Base-by-base conservation (phyloP, 148 eudicot species). In the Nepenthes mirabilis region DNA sequence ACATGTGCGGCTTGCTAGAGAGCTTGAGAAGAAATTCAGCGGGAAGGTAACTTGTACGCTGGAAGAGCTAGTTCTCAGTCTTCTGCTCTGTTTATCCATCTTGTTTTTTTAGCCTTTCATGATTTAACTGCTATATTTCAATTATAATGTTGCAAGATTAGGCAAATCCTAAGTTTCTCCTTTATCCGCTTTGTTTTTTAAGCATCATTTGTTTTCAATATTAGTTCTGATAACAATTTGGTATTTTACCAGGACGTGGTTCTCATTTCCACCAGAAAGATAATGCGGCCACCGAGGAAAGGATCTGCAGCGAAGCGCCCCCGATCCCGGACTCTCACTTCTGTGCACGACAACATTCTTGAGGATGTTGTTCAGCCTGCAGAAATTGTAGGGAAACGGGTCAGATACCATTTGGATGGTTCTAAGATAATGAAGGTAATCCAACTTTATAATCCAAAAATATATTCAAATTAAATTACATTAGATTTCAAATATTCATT, bases 11-110 rank as follows among this genome's bases (percentile, higher is more conserved):
- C 80, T 88, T 58, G 87, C 81, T 13, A 83, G 96, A 40, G 96
- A 88, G 66, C 93, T 88, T 23, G 96, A 88, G 75, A 88, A 88
- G 77, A 85, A 88, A 76, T 88, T 88, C 80, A 88, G 96, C 58
- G 93, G 96, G 57, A 89, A 86, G 97, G 97, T 89, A 74, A 33
- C 58, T 23, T 13, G 1, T 34, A 32, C 37, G 33, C 36, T 14
- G n/a, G 12, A 33, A 55, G 36, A 33, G 7, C 13, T n/a, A 33
- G 14, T 54, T 5, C 35, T 49, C 11, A 11, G 6, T 10, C n/a
- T 49, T 23, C 23, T 23, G 0, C 23, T 23, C 23, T 23, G 23
- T 23, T 49, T 49, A 11, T 11, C 52, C 13, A 49, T 49, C 52
- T 49, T 49, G 6, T 49, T 49, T 49, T 6, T 49, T 49, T 49